Evolutionary conservation across 2,329 filamentous ascomycete species (phyloP).

Genomic region (Rhynchosporium graminicola): DNA sequence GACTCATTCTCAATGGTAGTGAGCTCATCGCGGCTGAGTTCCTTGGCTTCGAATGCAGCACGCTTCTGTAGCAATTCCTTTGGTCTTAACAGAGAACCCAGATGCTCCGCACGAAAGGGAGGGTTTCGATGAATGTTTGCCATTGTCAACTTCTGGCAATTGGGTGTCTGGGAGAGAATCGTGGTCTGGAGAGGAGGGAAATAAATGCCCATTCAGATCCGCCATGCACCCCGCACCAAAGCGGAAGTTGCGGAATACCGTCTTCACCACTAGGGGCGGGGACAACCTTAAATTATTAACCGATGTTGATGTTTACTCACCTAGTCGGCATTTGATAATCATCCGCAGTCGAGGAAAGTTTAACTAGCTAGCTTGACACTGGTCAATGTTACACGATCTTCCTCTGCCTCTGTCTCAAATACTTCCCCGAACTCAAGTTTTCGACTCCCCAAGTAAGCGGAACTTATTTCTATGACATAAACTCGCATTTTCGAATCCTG

Average conservation of each 20-base stretch:
- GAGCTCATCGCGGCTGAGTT: slow-evolving; percentile 47
- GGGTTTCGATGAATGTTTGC: slow-evolving; percentile 21
- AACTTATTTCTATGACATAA: too few species aligned
- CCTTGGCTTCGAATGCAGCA: slow-evolving; percentile 54
- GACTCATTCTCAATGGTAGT: slow-evolving; percentile 55
- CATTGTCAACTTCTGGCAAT: neutral
- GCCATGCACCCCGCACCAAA: slow-evolving; percentile 12
- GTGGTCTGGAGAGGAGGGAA: neutral
- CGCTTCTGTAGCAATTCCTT: slow-evolving; percentile 57
- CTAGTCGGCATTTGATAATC: too few species aligned
- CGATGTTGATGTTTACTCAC: slow-evolving; percentile 8
- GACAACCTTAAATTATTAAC: neutral
- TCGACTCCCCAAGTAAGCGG: too few species aligned
- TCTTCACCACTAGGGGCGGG: neutral
- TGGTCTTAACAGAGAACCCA: slow-evolving; percentile 64
- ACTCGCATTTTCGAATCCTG: too few species aligned
- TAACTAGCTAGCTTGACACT: too few species aligned
- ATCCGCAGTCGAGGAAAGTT: too few species aligned
- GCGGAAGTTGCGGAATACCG: neutral
- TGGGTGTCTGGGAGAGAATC: neutral
- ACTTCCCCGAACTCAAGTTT: too few species aligned
- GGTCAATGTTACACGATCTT: too few species aligned
- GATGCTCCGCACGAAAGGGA: slow-evolving; percentile 65
- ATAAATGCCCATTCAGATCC: neutral
- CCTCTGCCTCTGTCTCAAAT: too few species aligned